Base-by-base conservation (phyloP, 129 eudicot species). In the Flaveria bidentis region DNA sequence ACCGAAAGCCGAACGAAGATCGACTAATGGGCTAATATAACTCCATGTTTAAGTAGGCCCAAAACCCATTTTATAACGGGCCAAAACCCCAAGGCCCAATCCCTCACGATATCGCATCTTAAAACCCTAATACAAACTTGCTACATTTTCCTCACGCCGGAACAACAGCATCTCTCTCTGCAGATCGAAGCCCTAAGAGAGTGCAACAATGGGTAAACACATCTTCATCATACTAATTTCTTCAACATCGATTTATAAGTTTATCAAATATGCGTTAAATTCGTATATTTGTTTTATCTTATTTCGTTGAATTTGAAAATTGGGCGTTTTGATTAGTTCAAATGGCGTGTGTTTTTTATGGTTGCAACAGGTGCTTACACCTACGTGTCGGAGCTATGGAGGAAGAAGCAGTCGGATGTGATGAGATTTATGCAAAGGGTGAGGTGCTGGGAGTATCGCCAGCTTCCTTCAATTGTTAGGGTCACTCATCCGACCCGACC, bases 391-490 rank as follows among this genome's bases (percentile, higher is more conserved):
- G 91, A 87, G 86, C 81, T 87, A 82, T 88, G 93, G 93, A 86
- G 90, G 91, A 91, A 91, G 84, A 91, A 91, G 75, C 94, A 90
- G 28, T 90, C 96, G 15, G 93, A 90, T 74, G 92, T 87, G 82
- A 90, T 90, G 96, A 83, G 96, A 73, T 90, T 87, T 70, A 72
- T 90, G 83, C 90, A 78, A 67, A 71, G 96, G 77, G 92, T 90
- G 16, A 80, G 97, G 71, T 91, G 97, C 66, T 91, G 97, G 97
- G 97, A 91, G 85, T 91, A 91, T 49, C 94, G 96, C 36, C 96
- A 91, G 87, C 96, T 85, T 82, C 97, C 97, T 39, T 88, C 97
- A 23, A 90, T 92, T 57, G 97, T 92, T 0, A 78, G 97, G 75
- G 97, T 92, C 14, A 89, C 97, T 16, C 92, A 77, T 23, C 97